These are phyloP conservation scores for Chalara sp. DNA, from an alignment of 2,329 filamentous ascomycete species.

Conservation along the genomic window DNA sequence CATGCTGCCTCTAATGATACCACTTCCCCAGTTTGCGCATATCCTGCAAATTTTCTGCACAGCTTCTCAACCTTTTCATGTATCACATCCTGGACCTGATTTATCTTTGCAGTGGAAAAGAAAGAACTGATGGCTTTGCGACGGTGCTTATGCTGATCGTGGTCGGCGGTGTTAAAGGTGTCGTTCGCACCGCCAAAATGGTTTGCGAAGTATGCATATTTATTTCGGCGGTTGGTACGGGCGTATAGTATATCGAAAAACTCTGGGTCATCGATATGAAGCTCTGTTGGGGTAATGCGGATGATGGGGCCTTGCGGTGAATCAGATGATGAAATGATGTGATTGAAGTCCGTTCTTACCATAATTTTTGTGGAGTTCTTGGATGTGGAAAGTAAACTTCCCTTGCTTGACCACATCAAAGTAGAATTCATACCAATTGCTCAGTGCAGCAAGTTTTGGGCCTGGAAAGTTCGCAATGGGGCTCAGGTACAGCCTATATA, in stretches of 20 bases:
- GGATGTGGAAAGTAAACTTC: conserved; percentile 8
- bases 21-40: conserved; percentile 4
- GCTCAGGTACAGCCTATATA: conserved; percentile 26
- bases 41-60: conserved; percentile 1
- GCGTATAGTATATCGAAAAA: conserved; percentile 20
- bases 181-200: conserved; percentile 8
- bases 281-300: conserved; percentile 22
- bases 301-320: conserved; percentile 19
- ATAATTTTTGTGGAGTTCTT: conserved; percentile 13
- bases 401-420: conserved; percentile 19
- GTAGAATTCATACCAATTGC: conserved; percentile 21
- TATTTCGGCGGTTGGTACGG: conserved; percentile 8
- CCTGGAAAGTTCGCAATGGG: conserved; percentile 26
- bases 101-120: conserved; percentile 13
- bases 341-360: conserved; percentile 4
- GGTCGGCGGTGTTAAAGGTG: conserved; percentile 9
- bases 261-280: conserved; percentile 24
- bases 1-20: conserved; percentile 1
- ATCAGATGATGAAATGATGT: not conserved
- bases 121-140: conserved; percentile 12
- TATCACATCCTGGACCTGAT: conserved; percentile 9
- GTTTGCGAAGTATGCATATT: conserved; percentile 7
- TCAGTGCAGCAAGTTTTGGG: conserved; percentile 18
- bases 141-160: conserved; percentile 14
- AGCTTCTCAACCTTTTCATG: conserved; percentile 12